Evolutionary conservation across 2,329 filamentous ascomycete genomes (phyloP), one percentile per base, ranked within the genome.

Genomic region (Xylariaceae sp.): DNA sequence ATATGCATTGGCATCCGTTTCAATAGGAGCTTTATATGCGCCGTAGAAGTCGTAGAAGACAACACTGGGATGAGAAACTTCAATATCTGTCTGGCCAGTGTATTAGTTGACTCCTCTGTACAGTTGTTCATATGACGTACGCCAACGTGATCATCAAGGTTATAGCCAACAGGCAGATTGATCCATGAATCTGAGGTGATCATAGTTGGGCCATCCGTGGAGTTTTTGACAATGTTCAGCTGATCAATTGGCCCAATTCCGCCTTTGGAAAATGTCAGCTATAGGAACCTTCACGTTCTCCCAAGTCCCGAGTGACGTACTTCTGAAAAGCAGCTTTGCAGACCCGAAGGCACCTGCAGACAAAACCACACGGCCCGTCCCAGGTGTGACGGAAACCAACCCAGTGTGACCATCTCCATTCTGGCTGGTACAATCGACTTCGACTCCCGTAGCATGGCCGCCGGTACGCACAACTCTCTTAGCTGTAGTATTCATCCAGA

Each of bases 271-370:
- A 30, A 11, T 1, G 2, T 36, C 61, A 45, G 61, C 45, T 15
- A 9, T 15, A 27, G 7, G 31, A 17, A 12, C 7, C 36, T 31
- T 9, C 14, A 15, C 31, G 10, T 14, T 5, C 2, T n/a, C n/a
- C n/a, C n/a, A n/a, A 42, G 15, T 11, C 7, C 18, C 6, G 6
- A 22, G 15, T 27, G 22, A 27, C 22, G 54, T 62, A 65, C 81
- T 85, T 57, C 84, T 76, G 66, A 88, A 74, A 5, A 89, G 75
- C 44, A 90, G 73, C 67, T 87, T 86, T 15, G 85, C 75, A 2
- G 83, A 84, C 17, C 83, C 84, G 52, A 90, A 87, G 2, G 85
- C 74, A 43, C 86, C 86, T 1, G 84, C 80, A 7, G 86, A 79
- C 27, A 89, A 72, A 53, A 90, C 79, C 39, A 89, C 84, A 49